phyloP scores from a whole-genome alignment of 2,329 filamentous ascomycete species.

The Cordyceps farinosa region DNA sequence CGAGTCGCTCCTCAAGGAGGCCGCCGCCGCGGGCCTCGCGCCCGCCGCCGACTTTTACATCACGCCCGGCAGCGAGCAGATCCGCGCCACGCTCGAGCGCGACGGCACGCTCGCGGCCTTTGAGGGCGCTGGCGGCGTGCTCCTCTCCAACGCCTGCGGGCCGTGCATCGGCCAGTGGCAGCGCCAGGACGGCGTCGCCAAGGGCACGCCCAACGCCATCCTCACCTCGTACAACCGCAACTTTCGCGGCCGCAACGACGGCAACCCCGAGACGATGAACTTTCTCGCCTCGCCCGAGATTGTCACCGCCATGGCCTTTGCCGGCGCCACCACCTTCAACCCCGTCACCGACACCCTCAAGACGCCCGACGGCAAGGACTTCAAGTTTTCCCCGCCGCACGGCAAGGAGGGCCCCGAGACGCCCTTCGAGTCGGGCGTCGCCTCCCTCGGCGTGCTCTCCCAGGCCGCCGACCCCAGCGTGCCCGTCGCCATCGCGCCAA shows the following conservation, averaged over 20 bases:
- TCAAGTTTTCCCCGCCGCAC: constrained; percentile 78
- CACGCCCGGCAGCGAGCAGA: constrained; percentile 94
- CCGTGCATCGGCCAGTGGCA: constrained; percentile 96
- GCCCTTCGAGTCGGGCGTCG: constrained; percentile 75
- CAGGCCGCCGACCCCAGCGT: constrained; percentile 68
- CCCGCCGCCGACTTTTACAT: constrained; percentile 92
- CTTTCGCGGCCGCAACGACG: constrained; percentile 95
- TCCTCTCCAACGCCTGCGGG: constrained; percentile 92
- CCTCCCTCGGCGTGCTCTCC: constrained; percentile 68
- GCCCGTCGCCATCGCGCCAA: constrained; percentile 74
- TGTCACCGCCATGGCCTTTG: constrained; percentile 93
- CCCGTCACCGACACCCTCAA: constrained; percentile 82
- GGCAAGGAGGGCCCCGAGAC: constrained; percentile 61
- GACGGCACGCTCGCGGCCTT: constrained; percentile 86
- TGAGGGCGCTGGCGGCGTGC: constrained; percentile 76
- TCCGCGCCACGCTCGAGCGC: constrained; percentile 86
- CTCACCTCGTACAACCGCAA: constrained; percentile 98
- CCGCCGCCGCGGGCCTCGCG: constrained; percentile 81
- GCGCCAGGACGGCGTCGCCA: constrained; percentile 77
- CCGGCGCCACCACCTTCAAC: constrained; percentile 92
- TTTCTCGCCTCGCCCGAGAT: constrained; percentile 96
- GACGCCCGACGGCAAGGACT: constrained; percentile 74
- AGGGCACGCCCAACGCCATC: constrained; percentile 89
- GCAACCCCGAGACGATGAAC: constrained; percentile 96
- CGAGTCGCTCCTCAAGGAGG: constrained; percentile 89